A percentile compares a stretch with the other conserved stretches of the same genome.
phyloP scores from a whole-genome alignment of 345 rosid species.

The Adansonia digitata region DNA sequence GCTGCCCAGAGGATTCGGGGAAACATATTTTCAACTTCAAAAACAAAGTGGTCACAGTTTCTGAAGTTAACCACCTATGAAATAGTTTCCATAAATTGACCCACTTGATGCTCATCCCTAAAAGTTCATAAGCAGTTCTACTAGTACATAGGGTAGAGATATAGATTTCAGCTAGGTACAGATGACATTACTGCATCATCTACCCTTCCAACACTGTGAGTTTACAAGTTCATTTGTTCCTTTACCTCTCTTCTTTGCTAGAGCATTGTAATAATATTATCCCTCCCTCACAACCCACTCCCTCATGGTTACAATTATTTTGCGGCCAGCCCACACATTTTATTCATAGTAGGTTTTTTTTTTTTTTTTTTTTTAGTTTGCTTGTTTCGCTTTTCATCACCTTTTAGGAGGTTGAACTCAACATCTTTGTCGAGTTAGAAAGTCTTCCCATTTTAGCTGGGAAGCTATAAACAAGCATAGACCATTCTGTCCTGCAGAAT shows the following conservation, averaged over 20 bases:
- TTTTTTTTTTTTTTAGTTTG: too few relatives aligned
- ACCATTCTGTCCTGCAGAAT: neutral
- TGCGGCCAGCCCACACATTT: neutral
- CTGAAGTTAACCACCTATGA: neutral
- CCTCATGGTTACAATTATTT: neutral
- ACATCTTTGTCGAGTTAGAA: neutral
- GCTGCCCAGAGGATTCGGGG: neutral
- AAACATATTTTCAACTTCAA: conserved; percentile 5
- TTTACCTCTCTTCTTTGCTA: neutral
- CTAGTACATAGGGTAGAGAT: neutral
- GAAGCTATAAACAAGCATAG: neutral
- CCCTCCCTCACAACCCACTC: neutral
- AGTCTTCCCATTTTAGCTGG: neutral
- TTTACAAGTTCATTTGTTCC: neutral
- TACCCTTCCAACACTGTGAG: neutral
- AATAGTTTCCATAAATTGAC: neutral
- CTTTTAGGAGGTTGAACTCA: neutral
- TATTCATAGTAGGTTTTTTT: neutral
- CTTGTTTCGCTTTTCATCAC: neutral
- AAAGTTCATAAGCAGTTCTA: neutral
- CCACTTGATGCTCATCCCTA: neutral
- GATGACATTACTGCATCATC: neutral
- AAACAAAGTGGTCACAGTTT: neutral
- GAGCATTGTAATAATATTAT: neutral
- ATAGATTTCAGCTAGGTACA: neutral